Evolutionary conservation across 2,329 filamentous ascomycete genomes (phyloP).

Genomic region (Passalora sequoiae): DNA sequence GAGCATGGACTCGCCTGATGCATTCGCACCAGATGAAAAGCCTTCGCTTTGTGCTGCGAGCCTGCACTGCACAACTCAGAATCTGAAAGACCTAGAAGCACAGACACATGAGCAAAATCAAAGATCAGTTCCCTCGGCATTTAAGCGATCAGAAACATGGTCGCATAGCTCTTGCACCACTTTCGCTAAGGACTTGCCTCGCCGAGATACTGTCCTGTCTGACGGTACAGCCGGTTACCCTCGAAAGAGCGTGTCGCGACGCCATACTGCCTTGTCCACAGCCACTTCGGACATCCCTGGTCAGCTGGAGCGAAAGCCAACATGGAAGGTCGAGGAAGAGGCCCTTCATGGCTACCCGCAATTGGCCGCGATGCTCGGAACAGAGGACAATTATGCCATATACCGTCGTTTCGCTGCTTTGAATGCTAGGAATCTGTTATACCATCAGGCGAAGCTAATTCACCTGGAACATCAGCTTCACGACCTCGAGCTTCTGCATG

Average conservation of each 20-base stretch:
- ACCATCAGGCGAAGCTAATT: slow-evolving; percentile 26
- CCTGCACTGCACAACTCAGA: slow-evolving; percentile 2
- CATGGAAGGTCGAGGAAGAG: slow-evolving; percentile 13
- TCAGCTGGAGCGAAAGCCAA: slow-evolving; percentile 10
- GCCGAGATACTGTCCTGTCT: slow-evolving; percentile 13
- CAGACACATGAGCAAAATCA: slow-evolving; percentile 1
- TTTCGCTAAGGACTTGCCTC: slow-evolving; percentile 9
- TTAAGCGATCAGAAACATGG: slow-evolving; percentile 8
- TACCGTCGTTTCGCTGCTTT: slow-evolving; percentile 23
- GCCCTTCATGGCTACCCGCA: slow-evolving; percentile 22
- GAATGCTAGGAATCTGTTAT: slow-evolving; percentile 25
- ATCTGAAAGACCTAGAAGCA: slow-evolving; percentile 4
- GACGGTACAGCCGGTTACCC: too few relatives aligned
- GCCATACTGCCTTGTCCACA: neutral
- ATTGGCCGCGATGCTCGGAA: slow-evolving; percentile 19
- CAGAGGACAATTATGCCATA: slow-evolving; percentile 19
- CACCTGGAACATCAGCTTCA: slow-evolving; percentile 23
- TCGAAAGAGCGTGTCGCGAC: neutral
- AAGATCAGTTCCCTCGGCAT: too few relatives aligned
- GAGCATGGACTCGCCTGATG: slow-evolving; percentile 1
- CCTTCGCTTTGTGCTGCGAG: neutral
- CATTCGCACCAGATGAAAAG: neutral
- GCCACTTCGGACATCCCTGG: slow-evolving; percentile 4
- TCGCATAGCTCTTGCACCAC: slow-evolving; percentile 5
- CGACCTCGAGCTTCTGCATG: slow-evolving; percentile 16